Percentiles rank a stretch among this genome's conserved stretches.
Conservation (phyloP, 352 stramenopile genomes). For the Phytophthora pinifolia region DNA sequence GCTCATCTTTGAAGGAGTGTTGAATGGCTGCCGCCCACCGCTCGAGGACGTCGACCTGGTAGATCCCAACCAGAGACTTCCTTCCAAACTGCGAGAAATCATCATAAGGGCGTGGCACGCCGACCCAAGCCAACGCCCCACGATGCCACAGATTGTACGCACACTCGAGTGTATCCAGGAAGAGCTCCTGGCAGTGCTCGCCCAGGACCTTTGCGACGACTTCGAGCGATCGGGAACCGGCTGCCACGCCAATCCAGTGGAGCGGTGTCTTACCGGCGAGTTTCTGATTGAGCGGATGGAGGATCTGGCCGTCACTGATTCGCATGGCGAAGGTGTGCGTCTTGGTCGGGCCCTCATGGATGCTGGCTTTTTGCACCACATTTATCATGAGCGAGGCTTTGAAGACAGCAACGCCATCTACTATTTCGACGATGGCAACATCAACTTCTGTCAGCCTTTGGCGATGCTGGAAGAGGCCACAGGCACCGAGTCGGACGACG, state of each 20-base stretch:
- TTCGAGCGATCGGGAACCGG: conserved; percentile 25
- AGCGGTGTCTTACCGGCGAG: conserved; percentile 38
- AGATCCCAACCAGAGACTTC: conserved; percentile 19
- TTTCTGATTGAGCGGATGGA: conserved; percentile 40
- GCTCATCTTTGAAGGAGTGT: conserved; percentile 49
- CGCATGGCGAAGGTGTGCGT: conserved; percentile 35
- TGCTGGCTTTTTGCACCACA: conserved; percentile 57
- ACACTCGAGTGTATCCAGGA: conserved; percentile 63
- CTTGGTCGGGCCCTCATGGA: conserved; percentile 65
- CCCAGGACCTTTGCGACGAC: conserved; percentile 46
- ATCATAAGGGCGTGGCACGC: conserved; percentile 58
- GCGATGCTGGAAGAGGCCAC: conserved; percentile 39
- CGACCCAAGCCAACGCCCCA: conserved; percentile 49
- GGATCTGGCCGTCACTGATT: conserved; percentile 28
- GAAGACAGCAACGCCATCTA: conserved; percentile 37
- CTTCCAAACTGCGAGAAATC: conserved; percentile 53
- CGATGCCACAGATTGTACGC: conserved; percentile 44
- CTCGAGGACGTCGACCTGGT: conserved; percentile 30
- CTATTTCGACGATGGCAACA: conserved; percentile 55
- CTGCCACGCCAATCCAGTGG: conserved; percentile 9
- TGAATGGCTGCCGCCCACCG: conserved; percentile 44
- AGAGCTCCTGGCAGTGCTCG: conserved; percentile 50
- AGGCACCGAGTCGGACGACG: conserved; percentile 29
- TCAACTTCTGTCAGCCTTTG: conserved; percentile 41
- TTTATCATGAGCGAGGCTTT: conserved; percentile 40